phyloP scores from a whole-genome alignment of 257 asterid species.

The Petunia axillaris region DNA sequence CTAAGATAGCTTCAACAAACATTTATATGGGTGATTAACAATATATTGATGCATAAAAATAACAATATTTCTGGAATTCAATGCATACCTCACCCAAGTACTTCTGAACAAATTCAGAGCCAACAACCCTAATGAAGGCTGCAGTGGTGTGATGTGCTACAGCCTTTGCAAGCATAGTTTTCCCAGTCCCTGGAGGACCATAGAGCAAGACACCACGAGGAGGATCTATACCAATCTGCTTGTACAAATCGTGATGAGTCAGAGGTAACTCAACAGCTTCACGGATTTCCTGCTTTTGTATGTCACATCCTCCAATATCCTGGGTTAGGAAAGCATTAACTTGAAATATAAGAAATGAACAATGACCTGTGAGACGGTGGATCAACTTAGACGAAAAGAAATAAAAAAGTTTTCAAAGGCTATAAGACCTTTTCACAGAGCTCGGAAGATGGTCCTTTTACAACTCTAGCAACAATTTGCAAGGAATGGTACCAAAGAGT shows the following conservation, averaged over 20 bases:
- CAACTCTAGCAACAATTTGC: background rate
- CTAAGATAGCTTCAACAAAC: background rate
- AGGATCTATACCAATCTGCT: slow-evolving; percentile 85
- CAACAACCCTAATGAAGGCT: slow-evolving; percentile 85
- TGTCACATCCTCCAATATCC: slow-evolving; percentile 93
- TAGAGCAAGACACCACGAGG: slow-evolving; percentile 91
- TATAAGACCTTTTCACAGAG: background rate
- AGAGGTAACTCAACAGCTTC: slow-evolving; percentile 86
- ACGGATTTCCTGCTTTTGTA: slow-evolving; percentile 89
- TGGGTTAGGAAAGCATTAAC: slow-evolving; percentile 20
- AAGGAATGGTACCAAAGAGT: slow-evolving; percentile 9
- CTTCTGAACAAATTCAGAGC: slow-evolving; percentile 90
- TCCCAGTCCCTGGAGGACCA: slow-evolving; percentile 92
- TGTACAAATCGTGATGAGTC: slow-evolving; percentile 82
- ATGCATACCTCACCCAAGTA: slow-evolving; percentile 80
- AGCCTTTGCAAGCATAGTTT: slow-evolving; percentile 92
- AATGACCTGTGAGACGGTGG: background rate
- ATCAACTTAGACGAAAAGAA: background rate
- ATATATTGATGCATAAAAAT: background rate
- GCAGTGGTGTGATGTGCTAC: slow-evolving; percentile 87
- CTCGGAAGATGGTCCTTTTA: slow-evolving; percentile 10
- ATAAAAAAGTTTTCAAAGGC: background rate
- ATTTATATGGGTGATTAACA: background rate
- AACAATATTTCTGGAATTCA: background rate
- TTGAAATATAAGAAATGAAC: background rate